Evolutionary conservation across 1,284 basidiomycete species (phyloP).

Genomic region (Pseudozyma hubeiensis): DNA sequence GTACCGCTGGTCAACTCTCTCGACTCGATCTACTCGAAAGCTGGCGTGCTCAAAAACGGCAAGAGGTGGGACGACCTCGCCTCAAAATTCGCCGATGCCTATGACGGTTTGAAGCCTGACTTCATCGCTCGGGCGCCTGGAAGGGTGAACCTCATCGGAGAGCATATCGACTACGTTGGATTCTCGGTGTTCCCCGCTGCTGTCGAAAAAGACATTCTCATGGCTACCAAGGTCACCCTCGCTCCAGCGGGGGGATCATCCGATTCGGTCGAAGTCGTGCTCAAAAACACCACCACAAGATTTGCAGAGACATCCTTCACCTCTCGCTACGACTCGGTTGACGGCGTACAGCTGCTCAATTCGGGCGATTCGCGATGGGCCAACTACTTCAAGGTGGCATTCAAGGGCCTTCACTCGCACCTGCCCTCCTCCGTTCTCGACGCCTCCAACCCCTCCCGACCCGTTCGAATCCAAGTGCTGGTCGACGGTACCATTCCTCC

Average conservation of each 20-base stretch:
- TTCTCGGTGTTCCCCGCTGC: conserved; percentile 66
- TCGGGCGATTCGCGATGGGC: conserved; percentile 63
- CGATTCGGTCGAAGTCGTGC: conserved; percentile 24
- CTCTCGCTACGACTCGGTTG: conserved; percentile 39
- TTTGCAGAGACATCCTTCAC: conserved; percentile 51
- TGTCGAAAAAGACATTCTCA: conserved; percentile 67
- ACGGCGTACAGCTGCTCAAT: conserved; percentile 50
- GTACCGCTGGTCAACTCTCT: conserved; percentile 58
- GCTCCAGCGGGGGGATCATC: conserved; percentile 6
- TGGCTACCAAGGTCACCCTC: conserved; percentile 56
- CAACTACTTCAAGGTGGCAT: conserved; percentile 68
- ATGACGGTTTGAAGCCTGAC: conserved; percentile 30
- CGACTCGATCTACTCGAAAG: conserved; percentile 56
- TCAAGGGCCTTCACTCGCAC: conserved; percentile 63
- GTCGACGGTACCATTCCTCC: conserved; percentile 67
- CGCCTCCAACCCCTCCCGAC: conserved; percentile 20
- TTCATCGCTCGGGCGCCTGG: conserved; percentile 67
- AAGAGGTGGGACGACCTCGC: conserved; percentile 54
- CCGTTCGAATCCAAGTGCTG: conserved; percentile 56
- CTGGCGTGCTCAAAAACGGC: conserved; percentile 45
- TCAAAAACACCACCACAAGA: conserved; percentile 56
- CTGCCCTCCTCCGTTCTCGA: conserved; percentile 42
- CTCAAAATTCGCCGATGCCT: conserved; percentile 41
- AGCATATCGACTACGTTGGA: conserved; percentile 66
- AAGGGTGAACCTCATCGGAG: conserved; percentile 67